phyloP scores from a whole-genome alignment of 1,284 basidiomycete species.

The Pyrrhoderma lamaoense region DNA sequence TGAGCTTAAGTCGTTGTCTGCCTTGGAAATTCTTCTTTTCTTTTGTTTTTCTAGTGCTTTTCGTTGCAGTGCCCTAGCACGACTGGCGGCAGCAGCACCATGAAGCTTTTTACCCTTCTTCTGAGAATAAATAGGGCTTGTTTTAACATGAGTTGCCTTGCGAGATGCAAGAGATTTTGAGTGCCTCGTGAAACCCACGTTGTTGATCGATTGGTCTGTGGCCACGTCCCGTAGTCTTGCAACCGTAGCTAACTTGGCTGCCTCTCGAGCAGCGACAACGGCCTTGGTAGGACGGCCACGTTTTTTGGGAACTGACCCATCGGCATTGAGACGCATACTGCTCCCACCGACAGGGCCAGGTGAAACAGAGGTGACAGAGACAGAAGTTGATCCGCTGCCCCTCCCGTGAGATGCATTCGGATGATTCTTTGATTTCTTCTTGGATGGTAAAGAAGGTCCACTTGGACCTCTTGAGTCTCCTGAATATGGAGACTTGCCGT shows the following conservation, averaged over 20 bases:
- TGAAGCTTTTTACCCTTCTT: constrained; percentile 15
- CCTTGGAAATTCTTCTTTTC: constrained; percentile 28
- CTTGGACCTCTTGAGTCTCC: constrained; percentile 8
- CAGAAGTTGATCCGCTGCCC: constrained; percentile 20
- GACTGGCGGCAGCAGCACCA: constrained; percentile 14
- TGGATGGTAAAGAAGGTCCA: constrained; percentile 23
- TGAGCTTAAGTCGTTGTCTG: constrained; percentile 28
- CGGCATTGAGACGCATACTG: constrained; percentile 11
- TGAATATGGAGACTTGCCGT: constrained; percentile 8
- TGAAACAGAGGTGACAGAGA: constrained; percentile 9
- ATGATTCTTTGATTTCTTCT: constrained; percentile 22
- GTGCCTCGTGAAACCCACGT: constrained; percentile 22
- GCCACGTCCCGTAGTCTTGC: constrained; percentile 26
- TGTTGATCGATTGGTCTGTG: constrained; percentile 26
- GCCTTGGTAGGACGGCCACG: constrained; percentile 50
- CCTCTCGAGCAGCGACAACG: constrained; percentile 24
- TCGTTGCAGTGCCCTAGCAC: constrained; percentile 4
- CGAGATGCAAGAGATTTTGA: constrained; percentile 2
- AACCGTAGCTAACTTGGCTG: constrained; percentile 23
- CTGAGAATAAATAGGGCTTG: not conserved
- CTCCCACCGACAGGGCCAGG: not conserved
- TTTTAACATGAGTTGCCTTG: constrained; percentile 1
- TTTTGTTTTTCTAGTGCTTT: constrained; percentile 18
- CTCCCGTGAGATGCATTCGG: constrained; percentile 18
- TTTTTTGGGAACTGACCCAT: constrained; percentile 34